Evolutionary conservation across 768 basidiomycete species (phyloP), one percentile per base, ranked within the genome.

Genomic region (Mycena vitilis): DNA sequence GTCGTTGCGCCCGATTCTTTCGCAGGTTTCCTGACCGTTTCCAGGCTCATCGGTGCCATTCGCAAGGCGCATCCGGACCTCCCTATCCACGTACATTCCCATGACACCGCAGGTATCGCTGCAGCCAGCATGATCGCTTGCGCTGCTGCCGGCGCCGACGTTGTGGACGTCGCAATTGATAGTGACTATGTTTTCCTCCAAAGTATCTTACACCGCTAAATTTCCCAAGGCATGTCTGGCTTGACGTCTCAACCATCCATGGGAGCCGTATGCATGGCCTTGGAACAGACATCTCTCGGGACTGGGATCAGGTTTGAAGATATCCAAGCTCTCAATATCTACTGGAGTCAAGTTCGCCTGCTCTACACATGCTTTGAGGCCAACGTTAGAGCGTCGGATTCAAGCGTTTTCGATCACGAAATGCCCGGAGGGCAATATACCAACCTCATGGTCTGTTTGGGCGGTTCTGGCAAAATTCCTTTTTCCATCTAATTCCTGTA

Each of bases 391-490:
- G 95, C 96, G 30, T 96, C 95, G 60, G 98, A 99, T 78, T 98
- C 96, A 55, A 95, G 95, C 81, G 96, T 99, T 60, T 99, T 98
- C 79, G 96, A 96, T 77, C 97, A 98, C 81, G 96, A 98, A 82
- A 99, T 99, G 98, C 97, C 97, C 61, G 98, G 96, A 78, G 97
- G 96, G 52, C 95, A 95, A 78, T 95, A 95, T 79, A 95, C 95
- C 38, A 95, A 95, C 79, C 83, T 95, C 73, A 95, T 95, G 94
- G 94, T 95, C 77, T 57, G 87, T 73, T n/a, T 66, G 45, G 5
- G 69, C 53, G n/a, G 38, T 45, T 72, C 34, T 52, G 37, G 18
- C 48, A 52, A 59, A 45, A 5, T 61, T 36, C 16, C 67, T 71
- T 75, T 70, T 58, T 45, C 68, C 30, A 30, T 30, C 30, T 30